Evolutionary conservation across 2,329 filamentous ascomycete genomes (phyloP).

Genomic region (Phialophora expanda): DNA sequence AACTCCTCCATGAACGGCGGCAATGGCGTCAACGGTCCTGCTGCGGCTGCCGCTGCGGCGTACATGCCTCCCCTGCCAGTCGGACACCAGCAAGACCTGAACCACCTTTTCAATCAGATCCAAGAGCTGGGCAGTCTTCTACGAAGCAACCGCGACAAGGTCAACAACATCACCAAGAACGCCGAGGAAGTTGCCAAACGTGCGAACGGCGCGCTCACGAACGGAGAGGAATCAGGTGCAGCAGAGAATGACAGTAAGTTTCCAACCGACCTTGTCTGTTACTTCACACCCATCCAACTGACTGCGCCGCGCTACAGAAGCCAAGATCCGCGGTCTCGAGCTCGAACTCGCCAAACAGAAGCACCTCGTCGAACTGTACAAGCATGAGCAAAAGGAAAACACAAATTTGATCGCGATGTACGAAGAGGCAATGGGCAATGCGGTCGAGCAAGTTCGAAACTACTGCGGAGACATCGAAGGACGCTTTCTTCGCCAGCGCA

Average conservation of each 20-base stretch:
- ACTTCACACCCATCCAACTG: background rate
- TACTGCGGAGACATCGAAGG: slow-evolving; percentile 58
- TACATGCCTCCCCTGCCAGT: slow-evolving; percentile 43
- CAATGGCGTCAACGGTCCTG: slow-evolving; percentile 19
- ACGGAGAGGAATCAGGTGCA: slow-evolving; percentile 22
- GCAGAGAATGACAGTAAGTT: slow-evolving; percentile 36
- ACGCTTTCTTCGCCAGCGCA: slow-evolving; percentile 53
- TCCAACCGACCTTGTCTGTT: background rate
- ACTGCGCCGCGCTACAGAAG: slow-evolving; percentile 43
- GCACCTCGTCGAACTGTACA: slow-evolving; percentile 49
- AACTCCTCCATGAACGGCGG: slow-evolving; percentile 35
- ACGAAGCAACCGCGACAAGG: slow-evolving; percentile 57
- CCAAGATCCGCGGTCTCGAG: slow-evolving; percentile 56
- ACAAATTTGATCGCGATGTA: slow-evolving; percentile 56
- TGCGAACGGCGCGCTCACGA: slow-evolving; percentile 45
- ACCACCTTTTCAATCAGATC: slow-evolving; percentile 57
- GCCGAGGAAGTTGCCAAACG: slow-evolving; percentile 57
- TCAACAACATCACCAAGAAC: slow-evolving; percentile 55
- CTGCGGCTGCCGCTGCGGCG: slow-evolving; percentile 28
- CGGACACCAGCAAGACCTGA: slow-evolving; percentile 59
- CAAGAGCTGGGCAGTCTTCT: slow-evolving; percentile 56
- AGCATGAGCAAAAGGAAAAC: slow-evolving; percentile 55
- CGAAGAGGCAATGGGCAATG: slow-evolving; percentile 53
- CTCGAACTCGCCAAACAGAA: slow-evolving; percentile 54
- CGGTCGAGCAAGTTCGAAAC: slow-evolving; percentile 58